Evolutionary conservation across 129 eudicot species (phyloP), one percentile per base, ranked within the genome.

Genomic region (Centella asiatica): DNA sequence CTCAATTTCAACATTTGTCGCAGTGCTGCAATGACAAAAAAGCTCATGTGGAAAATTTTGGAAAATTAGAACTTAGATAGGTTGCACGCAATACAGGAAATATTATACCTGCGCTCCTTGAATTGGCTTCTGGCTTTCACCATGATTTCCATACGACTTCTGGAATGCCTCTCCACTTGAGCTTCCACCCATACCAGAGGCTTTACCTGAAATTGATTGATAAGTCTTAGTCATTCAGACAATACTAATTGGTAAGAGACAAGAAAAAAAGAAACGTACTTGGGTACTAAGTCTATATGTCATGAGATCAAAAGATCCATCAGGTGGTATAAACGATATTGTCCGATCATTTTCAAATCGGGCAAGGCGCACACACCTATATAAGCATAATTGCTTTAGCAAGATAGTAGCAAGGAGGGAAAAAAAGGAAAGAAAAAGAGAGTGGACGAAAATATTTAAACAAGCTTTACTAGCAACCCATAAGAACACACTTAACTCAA

Each of bases 101-200:
- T 44, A 45, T 14, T 32, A 60, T 83, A 93, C 99, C 99, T 93
- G 17, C 99, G 88, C 80, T 93, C 96, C 87, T 93, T 93, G 71
- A 93, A 93, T 65, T 93, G 99, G 83, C 99, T 93, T 29, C 99
- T 79, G 7, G 99, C 95, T 80, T 93, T 93, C 50, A 93, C 89
- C 74, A 70, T 85, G 26, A 93, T 67, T 67, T 93, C 99, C 77
- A 93, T 82, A 53, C 99, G 96, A 72, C 99, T 93, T 76, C 95
- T 84, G 24, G 99, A 93, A 74, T 93, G 99, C 67, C 82, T 85
- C 77, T 93, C 99, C 4, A 87, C 80, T 75, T 84, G 96, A 80
- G 99, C 99, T 85, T 93, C 99, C 48, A 93, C 99, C 99, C 99
- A 93, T 69, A 93, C 87, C 66, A 93, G 76, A 72, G 99, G 96